Evolutionary conservation across 2,329 filamentous ascomycete genomes (phyloP).

Genomic region (Dichotomopilus funicola): DNA sequence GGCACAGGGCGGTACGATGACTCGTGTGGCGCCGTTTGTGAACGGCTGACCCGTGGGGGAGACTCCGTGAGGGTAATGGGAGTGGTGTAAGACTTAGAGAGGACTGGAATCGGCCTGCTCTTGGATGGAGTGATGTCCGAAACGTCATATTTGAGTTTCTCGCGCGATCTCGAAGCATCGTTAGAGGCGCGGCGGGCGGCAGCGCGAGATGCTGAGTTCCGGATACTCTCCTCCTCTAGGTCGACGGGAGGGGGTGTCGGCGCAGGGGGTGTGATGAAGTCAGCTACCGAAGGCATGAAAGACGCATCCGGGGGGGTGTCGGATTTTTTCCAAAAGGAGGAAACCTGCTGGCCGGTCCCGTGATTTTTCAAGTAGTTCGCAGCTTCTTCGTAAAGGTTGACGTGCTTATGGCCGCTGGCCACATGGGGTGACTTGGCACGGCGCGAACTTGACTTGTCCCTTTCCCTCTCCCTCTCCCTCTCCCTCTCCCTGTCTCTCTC

Average conservation of each 20-base stretch:
- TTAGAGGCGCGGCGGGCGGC: slow-evolving; percentile 23
- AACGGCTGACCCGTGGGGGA: slow-evolving; percentile 20
- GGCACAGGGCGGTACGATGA: slow-evolving; percentile 13
- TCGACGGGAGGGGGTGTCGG: slow-evolving; percentile 23
- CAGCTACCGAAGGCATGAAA: not conserved
- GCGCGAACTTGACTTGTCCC: slow-evolving; percentile 23
- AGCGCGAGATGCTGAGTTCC: slow-evolving; percentile 15
- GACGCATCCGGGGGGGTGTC: slow-evolving; percentile 8
- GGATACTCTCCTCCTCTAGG: slow-evolving; percentile 21
- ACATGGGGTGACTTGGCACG: slow-evolving; percentile 17
- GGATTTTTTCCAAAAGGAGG: slow-evolving; percentile 1
- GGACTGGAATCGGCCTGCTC: slow-evolving; percentile 19
- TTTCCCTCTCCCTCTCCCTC: slow-evolving; percentile 12
- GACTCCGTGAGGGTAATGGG: slow-evolving; percentile 18
- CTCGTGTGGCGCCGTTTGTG: slow-evolving; percentile 19
- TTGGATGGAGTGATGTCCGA: slow-evolving; percentile 12
- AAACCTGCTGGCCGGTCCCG: slow-evolving; percentile 4
- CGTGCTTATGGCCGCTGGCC: slow-evolving; percentile 9
- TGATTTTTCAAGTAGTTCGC: slow-evolving; percentile 16
- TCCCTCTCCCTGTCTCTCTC: slow-evolving; percentile 10
- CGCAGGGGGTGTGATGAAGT: slow-evolving; percentile 8
- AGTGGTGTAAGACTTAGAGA: slow-evolving; percentile 25
- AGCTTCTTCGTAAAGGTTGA: slow-evolving; percentile 11
- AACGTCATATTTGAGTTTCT: slow-evolving; percentile 19
- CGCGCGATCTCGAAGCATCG: slow-evolving; percentile 19